Conservation (phyloP, 352 stramenopile genomes). For the Phytopythium delawarense region DNA sequence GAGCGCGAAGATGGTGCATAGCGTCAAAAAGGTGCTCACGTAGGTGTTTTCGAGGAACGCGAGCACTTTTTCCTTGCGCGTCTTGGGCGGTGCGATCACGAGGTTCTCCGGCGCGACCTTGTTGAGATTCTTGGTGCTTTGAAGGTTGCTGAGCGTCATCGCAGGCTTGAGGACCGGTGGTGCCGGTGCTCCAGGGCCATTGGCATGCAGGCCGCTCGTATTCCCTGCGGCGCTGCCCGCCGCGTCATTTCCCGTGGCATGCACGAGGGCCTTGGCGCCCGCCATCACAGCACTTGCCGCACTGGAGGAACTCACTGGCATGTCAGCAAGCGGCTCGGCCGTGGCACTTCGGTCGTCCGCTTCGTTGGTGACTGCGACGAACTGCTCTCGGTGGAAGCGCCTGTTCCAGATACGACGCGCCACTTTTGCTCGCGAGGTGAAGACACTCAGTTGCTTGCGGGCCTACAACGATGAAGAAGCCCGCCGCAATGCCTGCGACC, state of each 20-base stretch:
- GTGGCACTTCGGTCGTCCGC: slow-evolving; percentile 15
- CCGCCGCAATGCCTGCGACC: background rate
- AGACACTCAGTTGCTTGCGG: background rate
- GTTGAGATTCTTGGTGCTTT: slow-evolving; percentile 45
- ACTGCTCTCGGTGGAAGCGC: slow-evolving; percentile 33
- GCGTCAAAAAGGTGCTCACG: slow-evolving; percentile 54
- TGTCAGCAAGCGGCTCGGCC: slow-evolving; percentile 14
- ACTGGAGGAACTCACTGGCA: slow-evolving; percentile 26
- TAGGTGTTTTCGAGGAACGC: slow-evolving; percentile 68
- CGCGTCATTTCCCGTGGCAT: slow-evolving; percentile 6
- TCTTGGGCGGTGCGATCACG: slow-evolving; percentile 21
- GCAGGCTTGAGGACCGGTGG: slow-evolving; percentile 25
- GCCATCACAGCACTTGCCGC: slow-evolving; percentile 5
- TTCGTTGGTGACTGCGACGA: slow-evolving; percentile 25
- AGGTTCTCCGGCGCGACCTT: slow-evolving; percentile 69
- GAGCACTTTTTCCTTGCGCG: slow-evolving; percentile 40
- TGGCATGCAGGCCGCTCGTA: background rate
- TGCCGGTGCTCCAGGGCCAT: slow-evolving; percentile 18
- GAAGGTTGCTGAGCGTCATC: slow-evolving; percentile 32
- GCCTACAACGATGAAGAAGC: background rate
- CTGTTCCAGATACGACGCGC: slow-evolving; percentile 36
- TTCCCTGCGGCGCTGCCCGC: slow-evolving; percentile 4
- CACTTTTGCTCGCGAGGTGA: slow-evolving; percentile 25
- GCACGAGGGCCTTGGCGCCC: background rate
- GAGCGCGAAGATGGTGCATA: slow-evolving; percentile 83